Percentiles rank a stretch among this genome's conserved stretches.
phyloP scores from a whole-genome alignment of 306 rosid species.

The Herpetospermum pedunculosum region DNA sequence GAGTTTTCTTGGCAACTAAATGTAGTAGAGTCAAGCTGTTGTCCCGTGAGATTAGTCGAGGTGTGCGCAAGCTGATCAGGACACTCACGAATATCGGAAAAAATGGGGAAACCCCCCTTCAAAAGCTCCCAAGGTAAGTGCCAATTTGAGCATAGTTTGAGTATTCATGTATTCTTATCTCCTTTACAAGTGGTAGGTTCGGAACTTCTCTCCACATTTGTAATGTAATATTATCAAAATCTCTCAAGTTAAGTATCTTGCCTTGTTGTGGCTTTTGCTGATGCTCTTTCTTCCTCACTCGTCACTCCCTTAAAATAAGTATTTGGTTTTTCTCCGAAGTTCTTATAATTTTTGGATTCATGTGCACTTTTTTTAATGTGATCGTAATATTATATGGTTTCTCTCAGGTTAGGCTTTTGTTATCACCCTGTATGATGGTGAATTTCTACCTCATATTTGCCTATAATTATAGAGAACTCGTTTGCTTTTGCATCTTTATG shows the following conservation, averaged over 20 bases:
- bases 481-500: not conserved
- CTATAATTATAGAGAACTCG: not conserved
- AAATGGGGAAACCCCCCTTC: too few species aligned
- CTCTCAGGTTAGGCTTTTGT: not conserved
- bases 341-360: not conserved
- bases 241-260: not conserved
- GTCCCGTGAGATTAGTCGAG: too few species aligned
- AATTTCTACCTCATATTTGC: not conserved
- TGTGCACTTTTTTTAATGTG: not conserved
- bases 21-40: too few species aligned
- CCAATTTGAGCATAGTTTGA: not conserved
- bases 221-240: too few species aligned
- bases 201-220: not conserved
- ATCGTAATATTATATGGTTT: not conserved
- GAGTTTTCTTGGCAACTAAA: too few species aligned
- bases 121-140: not conserved
- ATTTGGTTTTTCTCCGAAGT: not conserved
- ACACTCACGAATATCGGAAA: too few species aligned
- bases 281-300: not conserved
- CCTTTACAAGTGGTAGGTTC: not conserved
- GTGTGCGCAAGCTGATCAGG: too few species aligned
- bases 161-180: not conserved
- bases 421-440: not conserved
- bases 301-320: not conserved
- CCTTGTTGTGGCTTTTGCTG: not conserved